Percentiles rank a stretch among this genome's conserved stretches.
phyloP scores from a whole-genome alignment of 306 rosid species.

The Elaeagnus macrophylla region DNA sequence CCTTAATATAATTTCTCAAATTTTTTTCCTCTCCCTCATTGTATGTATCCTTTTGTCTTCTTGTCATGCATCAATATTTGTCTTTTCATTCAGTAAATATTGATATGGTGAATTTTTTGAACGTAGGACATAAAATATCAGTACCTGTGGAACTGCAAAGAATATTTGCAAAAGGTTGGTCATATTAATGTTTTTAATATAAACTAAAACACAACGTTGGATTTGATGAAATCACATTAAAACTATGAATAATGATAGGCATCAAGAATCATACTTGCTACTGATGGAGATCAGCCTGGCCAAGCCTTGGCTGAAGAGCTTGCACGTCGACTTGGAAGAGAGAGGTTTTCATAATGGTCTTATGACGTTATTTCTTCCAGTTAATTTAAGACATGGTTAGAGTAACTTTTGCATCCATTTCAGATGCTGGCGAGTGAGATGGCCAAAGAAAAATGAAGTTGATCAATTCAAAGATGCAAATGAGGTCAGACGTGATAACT shows the following conservation, averaged over 20 bases:
- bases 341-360: slow-evolving; percentile 42
- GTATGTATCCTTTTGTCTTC: too few relatives aligned
- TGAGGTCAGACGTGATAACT: slow-evolving; percentile 46
- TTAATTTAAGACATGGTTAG: slow-evolving; percentile 5
- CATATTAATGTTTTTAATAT: slow-evolving; percentile 10
- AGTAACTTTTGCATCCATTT: slow-evolving; percentile 4
- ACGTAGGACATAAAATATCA: slow-evolving; percentile 91
- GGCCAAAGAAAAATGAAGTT: slow-evolving; percentile 61
- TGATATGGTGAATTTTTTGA: slow-evolving; percentile 36
- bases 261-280: slow-evolving; percentile 81
- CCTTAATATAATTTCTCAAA: too few relatives aligned
- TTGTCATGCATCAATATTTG: too few relatives aligned
- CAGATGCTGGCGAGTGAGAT: slow-evolving; percentile 94
- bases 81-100: too few relatives aligned
- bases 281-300: slow-evolving; percentile 93
- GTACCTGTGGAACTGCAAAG: slow-evolving; percentile 93
- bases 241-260: slow-evolving; percentile 43
- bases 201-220: slow-evolving; percentile 7
- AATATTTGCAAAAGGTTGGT: slow-evolving; percentile 56
- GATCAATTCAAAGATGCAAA: slow-evolving; percentile 85
- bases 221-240: slow-evolving; percentile 10
- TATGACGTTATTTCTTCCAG: slow-evolving; percentile 6
- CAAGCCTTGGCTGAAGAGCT: slow-evolving; percentile 99
- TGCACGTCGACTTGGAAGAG: slow-evolving; percentile 95
- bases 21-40: too few relatives aligned